Evolutionary conservation across 1,284 basidiomycete genomes (phyloP).

Genomic region (Austroboletus novae-zelandiae): DNA sequence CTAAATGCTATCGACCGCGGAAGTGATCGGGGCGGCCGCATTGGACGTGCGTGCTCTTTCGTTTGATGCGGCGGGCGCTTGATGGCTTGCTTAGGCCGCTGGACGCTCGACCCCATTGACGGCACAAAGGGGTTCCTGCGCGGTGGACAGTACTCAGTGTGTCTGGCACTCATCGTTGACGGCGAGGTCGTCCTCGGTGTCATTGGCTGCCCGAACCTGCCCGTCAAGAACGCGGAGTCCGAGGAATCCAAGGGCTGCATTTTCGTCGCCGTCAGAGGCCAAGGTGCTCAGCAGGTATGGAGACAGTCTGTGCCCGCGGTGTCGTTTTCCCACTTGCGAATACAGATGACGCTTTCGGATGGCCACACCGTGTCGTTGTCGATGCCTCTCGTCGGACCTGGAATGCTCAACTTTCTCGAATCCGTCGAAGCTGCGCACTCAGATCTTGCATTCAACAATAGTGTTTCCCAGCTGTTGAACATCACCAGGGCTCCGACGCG

Average conservation of each 20-base stretch:
- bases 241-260: slow-evolving; percentile 71
- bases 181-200: slow-evolving; percentile 84
- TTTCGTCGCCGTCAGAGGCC: slow-evolving; percentile 81
- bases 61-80: neutral
- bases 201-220: slow-evolving; percentile 95
- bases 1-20: slow-evolving; percentile 88
- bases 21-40: slow-evolving; percentile 71
- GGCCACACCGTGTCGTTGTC: slow-evolving; percentile 42
- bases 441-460: slow-evolving; percentile 82
- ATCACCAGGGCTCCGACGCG: slow-evolving; percentile 70
- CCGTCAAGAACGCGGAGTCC: slow-evolving; percentile 51
- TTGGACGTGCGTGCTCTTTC: slow-evolving; percentile 64
- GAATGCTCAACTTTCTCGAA: slow-evolving; percentile 77
- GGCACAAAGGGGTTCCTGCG: slow-evolving; percentile 95
- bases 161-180: slow-evolving; percentile 88
- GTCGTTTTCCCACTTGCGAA: neutral
- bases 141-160: slow-evolving; percentile 97
- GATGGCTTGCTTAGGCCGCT: slow-evolving; percentile 56
- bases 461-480: slow-evolving; percentile 69
- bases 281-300: slow-evolving; percentile 75
- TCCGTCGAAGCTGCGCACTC: slow-evolving; percentile 93
- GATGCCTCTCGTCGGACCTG: slow-evolving; percentile 46
- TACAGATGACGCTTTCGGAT: slow-evolving; percentile 44
- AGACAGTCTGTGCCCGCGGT: neutral
- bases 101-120: slow-evolving; percentile 92